These are phyloP conservation scores for Hylodesmum podocarpum DNA, from an alignment of 306 rosid species.

Conservation along the genomic window DNA sequence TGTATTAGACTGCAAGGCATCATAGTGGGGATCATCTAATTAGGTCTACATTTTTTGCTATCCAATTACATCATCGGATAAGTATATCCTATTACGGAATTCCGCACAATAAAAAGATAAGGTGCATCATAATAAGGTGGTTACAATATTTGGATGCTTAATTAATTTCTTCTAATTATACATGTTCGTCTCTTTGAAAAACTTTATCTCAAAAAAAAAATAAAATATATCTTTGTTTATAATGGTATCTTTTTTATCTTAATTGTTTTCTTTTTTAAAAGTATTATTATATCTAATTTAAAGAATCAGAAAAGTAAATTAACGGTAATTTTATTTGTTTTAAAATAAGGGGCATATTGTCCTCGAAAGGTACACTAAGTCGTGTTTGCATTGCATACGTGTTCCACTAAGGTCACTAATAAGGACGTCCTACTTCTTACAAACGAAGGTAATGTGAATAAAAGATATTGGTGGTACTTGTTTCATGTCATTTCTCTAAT, in stretches of 20 bases:
- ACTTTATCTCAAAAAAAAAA: not conserved
- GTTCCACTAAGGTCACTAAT: constrained; percentile 60
- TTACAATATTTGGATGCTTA: not conserved
- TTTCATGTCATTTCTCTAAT: constrained; percentile 18
- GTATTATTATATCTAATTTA: not conserved
- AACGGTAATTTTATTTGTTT: not conserved
- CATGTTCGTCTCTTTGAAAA: not conserved
- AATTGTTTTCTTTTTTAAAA: not conserved
- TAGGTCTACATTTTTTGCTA: not conserved
- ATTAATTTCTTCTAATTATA: not conserved
- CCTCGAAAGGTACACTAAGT: not conserved
- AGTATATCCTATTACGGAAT: not conserved
- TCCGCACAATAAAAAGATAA: constrained; percentile 11
- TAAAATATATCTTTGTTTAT: not conserved
- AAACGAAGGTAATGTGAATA: not conserved
- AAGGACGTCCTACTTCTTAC: not conserved
- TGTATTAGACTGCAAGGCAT: not conserved
- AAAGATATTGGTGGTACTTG: constrained; percentile 5
- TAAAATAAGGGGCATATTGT: constrained; percentile 22
- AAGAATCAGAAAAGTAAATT: not conserved
- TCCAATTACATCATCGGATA: not conserved
- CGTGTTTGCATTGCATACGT: constrained; percentile 58
- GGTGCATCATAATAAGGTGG: not conserved
- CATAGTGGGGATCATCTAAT: constrained; percentile 13
- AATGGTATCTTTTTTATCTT: not conserved